A percentile compares a stretch with the other conserved stretches of the same genome.
phyloP scores from a whole-genome alignment of 306 rosid species.

The Geum urbanum region DNA sequence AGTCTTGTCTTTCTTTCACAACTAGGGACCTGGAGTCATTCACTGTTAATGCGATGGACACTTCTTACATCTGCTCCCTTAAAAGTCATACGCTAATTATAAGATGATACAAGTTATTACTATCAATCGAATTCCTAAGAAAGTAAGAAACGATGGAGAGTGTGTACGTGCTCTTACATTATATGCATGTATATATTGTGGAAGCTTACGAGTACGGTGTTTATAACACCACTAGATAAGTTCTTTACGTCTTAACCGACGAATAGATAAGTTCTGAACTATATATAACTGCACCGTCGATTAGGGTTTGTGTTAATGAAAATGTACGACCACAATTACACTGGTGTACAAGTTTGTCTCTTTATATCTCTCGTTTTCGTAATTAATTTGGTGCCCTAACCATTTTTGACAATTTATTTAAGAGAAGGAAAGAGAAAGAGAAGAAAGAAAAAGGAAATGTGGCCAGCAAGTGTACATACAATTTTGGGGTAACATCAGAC shows the following conservation, averaged over 20 bases:
- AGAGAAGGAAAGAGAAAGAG: background rate
- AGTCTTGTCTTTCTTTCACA: too few species aligned
- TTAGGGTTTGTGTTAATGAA: background rate
- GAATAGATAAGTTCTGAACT: background rate
- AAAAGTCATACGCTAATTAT: too few species aligned
- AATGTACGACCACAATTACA: background rate
- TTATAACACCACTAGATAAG: background rate
- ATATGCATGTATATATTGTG: too few species aligned
- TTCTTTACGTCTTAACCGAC: too few species aligned
- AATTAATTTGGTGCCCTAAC: background rate
- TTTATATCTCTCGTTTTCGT: background rate
- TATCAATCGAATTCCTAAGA: too few species aligned
- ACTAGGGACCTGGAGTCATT: too few species aligned
- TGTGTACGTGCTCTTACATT: too few species aligned
- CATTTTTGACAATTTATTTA: background rate
- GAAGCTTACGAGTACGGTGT: too few species aligned
- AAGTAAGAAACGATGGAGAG: too few species aligned
- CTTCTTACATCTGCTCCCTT: too few species aligned
- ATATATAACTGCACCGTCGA: background rate
- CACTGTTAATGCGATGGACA: too few species aligned
- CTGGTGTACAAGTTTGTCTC: background rate
- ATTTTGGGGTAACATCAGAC: conserved; percentile 31
- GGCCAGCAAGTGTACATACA: conserved; percentile 32
- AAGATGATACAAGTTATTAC: too few species aligned
- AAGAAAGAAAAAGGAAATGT: conserved; percentile 13